Evolutionary conservation across 1,284 basidiomycete species (phyloP).

Genomic region (Agaricales sp.): DNA sequence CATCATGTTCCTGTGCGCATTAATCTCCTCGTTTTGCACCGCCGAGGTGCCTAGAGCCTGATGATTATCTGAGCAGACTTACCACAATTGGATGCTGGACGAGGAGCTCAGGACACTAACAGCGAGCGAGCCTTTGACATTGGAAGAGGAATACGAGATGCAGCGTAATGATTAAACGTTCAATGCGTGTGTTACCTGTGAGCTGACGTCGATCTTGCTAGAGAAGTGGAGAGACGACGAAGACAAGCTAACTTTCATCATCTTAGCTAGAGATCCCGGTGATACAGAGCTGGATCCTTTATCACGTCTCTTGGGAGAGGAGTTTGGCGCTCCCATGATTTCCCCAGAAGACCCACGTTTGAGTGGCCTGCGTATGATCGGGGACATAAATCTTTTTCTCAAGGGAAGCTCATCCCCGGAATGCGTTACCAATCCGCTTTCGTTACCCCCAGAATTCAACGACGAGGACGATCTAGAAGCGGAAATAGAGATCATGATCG

Average conservation of each 20-base stretch:
- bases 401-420: constrained; percentile 30
- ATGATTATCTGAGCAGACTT: constrained; percentile 41
- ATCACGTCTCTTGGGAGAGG: too few species aligned
- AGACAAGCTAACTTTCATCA: constrained; percentile 92
- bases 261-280: constrained; percentile 62
- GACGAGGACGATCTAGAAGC: constrained; percentile 38
- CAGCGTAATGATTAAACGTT: constrained; percentile 60
- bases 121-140: constrained; percentile 75
- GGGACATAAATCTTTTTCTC: constrained; percentile 90
- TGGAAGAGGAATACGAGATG: constrained; percentile 89
- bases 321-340: too few species aligned
- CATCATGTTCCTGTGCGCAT: constrained; percentile 52
- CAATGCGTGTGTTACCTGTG: not conserved
- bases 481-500: constrained; percentile 81
- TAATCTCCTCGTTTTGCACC: constrained; percentile 1
- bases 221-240: constrained; percentile 85
- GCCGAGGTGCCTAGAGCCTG: not conserved
- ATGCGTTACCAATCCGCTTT: too few species aligned
- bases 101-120: constrained; percentile 69
- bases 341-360: constrained; percentile 25
- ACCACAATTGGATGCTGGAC: constrained; percentile 88
- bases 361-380: constrained; percentile 62
- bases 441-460: constrained; percentile 14
- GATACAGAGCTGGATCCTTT: too few species aligned
- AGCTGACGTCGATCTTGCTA: not conserved